Percentiles rank a stretch among this genome's conserved stretches.
These are phyloP conservation scores for Thermomucor indicae-seudaticae DNA, from an alignment of 371 early-diverging fungal genomes.

Conservation along the genomic window DNA sequence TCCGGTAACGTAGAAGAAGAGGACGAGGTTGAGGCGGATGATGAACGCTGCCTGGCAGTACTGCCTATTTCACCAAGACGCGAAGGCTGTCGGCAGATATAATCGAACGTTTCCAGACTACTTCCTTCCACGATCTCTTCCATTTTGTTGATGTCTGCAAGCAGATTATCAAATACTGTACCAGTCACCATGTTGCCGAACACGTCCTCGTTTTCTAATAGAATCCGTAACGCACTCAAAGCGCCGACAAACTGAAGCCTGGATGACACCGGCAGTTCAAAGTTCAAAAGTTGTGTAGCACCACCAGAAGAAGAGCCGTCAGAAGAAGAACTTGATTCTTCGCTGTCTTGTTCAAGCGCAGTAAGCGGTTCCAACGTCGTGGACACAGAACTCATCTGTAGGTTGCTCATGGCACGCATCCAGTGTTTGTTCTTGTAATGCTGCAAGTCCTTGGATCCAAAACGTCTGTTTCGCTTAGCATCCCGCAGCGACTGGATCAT, in stretches of 20 bases:
- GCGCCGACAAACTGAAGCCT: slow-evolving; percentile 26
- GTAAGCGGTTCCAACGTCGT: not conserved
- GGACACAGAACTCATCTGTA: slow-evolving; percentile 5
- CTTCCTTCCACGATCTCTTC: slow-evolving; percentile 8
- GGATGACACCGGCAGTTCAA: slow-evolving; percentile 16
- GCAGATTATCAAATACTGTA: slow-evolving; percentile 10
- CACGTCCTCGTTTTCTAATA: slow-evolving; percentile 35
- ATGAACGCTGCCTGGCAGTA: too few species aligned
- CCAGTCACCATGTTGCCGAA: slow-evolving; percentile 19
- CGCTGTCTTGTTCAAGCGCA: not conserved
- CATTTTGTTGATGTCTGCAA: slow-evolving; percentile 15
- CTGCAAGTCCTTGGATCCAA: not conserved
- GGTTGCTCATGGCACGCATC: not conserved
- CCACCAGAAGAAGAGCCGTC: not conserved
- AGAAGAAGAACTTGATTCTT: not conserved
- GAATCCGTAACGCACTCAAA: slow-evolving; percentile 30
- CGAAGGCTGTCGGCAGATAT: not conserved
- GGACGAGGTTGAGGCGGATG: not conserved
- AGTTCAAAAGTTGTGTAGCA: slow-evolving; percentile 12
- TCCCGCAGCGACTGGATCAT: slow-evolving; percentile 25
- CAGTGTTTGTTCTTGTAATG: slow-evolving; percentile 1
- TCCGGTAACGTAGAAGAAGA: slow-evolving; percentile 10
- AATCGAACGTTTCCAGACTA: not conserved
- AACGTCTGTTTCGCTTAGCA: not conserved
- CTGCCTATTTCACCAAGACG: too few species aligned